Percentiles rank a stretch among this genome's conserved stretches.
Conservation (phyloP, 2,329 filamentous ascomycete species). For the Xylariales sp. region DNA sequence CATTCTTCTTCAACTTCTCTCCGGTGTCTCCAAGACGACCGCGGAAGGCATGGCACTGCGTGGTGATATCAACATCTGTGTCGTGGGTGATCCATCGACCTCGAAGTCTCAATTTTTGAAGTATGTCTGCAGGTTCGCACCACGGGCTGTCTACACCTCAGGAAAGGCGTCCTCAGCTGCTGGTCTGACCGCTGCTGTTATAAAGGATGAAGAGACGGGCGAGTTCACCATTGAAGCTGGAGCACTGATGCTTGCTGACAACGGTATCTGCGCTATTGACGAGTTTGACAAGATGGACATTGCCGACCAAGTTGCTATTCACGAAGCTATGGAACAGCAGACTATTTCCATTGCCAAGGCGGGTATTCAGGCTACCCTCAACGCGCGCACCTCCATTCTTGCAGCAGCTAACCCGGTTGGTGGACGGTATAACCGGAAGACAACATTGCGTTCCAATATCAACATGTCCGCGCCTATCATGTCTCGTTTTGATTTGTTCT, state of each 20-base stretch:
- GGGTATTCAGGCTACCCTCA: conserved; percentile 95
- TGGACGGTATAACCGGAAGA: conserved; percentile 95
- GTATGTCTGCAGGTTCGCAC: conserved; percentile 96
- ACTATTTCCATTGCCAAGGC: conserved; percentile 99
- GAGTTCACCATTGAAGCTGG: conserved; percentile 99
- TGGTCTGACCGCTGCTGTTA: conserved; percentile 92
- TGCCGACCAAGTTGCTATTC: conserved; percentile 92
- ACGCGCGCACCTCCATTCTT: conserved; percentile 90
- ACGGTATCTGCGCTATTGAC: conserved; percentile 96
- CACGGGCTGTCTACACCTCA: conserved; percentile 93
- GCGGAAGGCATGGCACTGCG: conserved; percentile 91
- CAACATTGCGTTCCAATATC: conserved; percentile 88
- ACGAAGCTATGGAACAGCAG: conserved; percentile 99
- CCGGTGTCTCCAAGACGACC: conserved; percentile 89
- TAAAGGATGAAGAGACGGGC: conserved; percentile 97
- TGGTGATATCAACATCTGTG: conserved; percentile 98
- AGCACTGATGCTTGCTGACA: conserved; percentile 94
- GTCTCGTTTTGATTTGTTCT: conserved; percentile 98
- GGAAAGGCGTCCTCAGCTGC: conserved; percentile 96
- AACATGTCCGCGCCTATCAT: conserved; percentile 99
- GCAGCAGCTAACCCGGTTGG: conserved; percentile 95
- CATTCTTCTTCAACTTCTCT: conserved; percentile 86
- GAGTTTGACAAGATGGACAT: conserved; percentile 99
- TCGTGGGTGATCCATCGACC: conserved; percentile 94
- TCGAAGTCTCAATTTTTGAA: conserved; percentile 98